These are phyloP conservation scores for Carpinus fangiana DNA, from an alignment of 306 rosid genomes.

Conservation along the genomic window DNA sequence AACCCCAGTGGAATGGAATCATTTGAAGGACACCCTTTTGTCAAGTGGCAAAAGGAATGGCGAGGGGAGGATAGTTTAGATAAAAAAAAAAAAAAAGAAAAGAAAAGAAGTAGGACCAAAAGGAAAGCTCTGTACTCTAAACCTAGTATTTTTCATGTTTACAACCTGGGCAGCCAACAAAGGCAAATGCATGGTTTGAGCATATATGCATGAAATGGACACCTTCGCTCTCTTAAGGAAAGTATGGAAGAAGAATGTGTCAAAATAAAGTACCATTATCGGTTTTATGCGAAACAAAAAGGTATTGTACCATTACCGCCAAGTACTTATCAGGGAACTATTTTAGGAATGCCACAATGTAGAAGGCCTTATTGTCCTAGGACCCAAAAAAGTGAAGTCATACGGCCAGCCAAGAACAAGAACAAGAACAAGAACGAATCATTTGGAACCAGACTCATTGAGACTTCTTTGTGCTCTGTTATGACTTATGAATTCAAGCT, in stretches of 20 bases:
- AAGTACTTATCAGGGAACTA: neutral
- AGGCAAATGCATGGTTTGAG: conserved; percentile 18
- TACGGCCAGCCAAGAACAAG: no score
- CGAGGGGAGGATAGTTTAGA: neutral
- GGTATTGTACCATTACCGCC: neutral
- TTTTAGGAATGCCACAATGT: neutral
- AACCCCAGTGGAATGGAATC: neutral
- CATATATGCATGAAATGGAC: conserved; percentile 30
- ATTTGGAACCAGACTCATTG: no score
- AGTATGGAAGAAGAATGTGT: neutral
- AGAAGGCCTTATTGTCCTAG: no score
- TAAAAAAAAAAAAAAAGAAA: no score
- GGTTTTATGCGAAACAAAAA: neutral
- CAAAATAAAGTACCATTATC: neutral
- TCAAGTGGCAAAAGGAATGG: neutral
- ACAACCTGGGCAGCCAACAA: conserved; percentile 17
- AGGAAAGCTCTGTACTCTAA: neutral
- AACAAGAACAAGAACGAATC: no score
- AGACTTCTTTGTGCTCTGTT: no score
- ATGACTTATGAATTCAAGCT: no score
- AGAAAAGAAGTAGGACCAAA: neutral
- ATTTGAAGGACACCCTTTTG: neutral
- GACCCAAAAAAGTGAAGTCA: no score
- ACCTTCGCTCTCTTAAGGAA: neutral
- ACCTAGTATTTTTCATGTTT: neutral